Evolutionary conservation across 164 flowering plant species (phyloP), one percentile per base, ranked within the genome.

Genomic region (Magnolia officinalis): DNA sequence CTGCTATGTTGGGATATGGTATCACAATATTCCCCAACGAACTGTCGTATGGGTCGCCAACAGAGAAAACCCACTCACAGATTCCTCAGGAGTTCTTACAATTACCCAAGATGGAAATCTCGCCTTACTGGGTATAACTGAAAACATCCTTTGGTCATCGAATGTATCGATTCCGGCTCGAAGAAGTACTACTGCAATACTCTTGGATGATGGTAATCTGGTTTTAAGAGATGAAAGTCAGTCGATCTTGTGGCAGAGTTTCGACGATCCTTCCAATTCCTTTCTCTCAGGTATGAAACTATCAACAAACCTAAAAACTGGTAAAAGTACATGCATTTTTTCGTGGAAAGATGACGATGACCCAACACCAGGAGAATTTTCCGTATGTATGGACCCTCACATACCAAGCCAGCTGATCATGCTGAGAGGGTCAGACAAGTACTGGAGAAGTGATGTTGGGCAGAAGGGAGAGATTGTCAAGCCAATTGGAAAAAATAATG

Each of bases 11-110:
- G 72, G 72, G 1, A 70, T 70, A 45, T 70, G 72, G 72, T 70
- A 70, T 20, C 5, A 70, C 21, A 37, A 37, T 19, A 13, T 70
- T 50, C 51, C 72, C 18, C 1, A 2, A 1, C 51, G 49, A 52
- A 75, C 77, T 13, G 50, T 55, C 9, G 72, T 75, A 24, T 68
- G 77, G 77, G 63, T 75, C 10, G 72, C 72, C 10, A 70, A 71
- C 58, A 65, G 75, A 71, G 70, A 63, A 6, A 37, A 23, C 4
- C 79, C 79, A 8, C 2, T 77, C 50, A 20, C 1, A 0, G 73
- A 73, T 10, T 20, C 73, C n/a, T 55, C 76, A 6, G 76, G 68
- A 23, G 18, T 58, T 2, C 45, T 73, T 9, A 78, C 26, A 29
- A 11, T 78, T 16, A n/a, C 24, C 11, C 55, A 49, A 16, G 70